Evolutionary conservation across 805 yeast genomes (phyloP).

Genomic region (Candida pini): DNA sequence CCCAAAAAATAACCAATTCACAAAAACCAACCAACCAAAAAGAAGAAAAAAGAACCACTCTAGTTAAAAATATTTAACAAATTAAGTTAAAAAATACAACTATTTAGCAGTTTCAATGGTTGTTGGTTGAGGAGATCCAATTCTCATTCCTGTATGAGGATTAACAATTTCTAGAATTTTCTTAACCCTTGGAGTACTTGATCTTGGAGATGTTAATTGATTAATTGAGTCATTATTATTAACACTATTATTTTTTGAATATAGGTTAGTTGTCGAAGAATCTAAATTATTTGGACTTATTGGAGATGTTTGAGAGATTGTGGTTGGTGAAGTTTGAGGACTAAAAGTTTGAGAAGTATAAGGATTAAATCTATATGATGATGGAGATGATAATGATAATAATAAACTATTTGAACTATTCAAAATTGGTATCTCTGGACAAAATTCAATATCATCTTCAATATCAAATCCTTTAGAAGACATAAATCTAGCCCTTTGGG

Average conservation of each 20-base stretch:
- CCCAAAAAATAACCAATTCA: background rate
- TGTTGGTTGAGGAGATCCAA: slow-evolving; percentile 42
- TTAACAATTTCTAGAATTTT: slow-evolving; percentile 58
- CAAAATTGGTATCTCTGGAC: slow-evolving; percentile 43
- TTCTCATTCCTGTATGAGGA: slow-evolving; percentile 54
- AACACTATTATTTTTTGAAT: slow-evolving; percentile 2
- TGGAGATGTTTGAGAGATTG: slow-evolving; percentile 15
- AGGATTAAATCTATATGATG: slow-evolving; percentile 51
- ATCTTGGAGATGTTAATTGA: slow-evolving; percentile 34
- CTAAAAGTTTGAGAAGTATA: slow-evolving; percentile 60
- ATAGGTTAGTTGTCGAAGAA: slow-evolving; percentile 11
- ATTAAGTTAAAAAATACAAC: background rate
- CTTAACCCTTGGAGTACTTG: slow-evolving; percentile 51
- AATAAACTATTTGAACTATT: background rate
- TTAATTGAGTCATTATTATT: slow-evolving; percentile 3
- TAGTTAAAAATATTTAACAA: background rate
- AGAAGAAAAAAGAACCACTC: background rate
- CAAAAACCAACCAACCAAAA: background rate
- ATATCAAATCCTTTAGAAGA: slow-evolving; percentile 55
- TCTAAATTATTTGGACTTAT: slow-evolving; percentile 8
- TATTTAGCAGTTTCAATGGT: slow-evolving; percentile 5
- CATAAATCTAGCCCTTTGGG: slow-evolving; percentile 45
- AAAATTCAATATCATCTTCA: slow-evolving; percentile 60
- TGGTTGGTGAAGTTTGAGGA: slow-evolving; percentile 38
- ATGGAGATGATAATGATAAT: slow-evolving; percentile 5